These are phyloP conservation scores for Theobroma cacao DNA, from an alignment of 345 rosid genomes.

Conservation along the genomic window DNA sequence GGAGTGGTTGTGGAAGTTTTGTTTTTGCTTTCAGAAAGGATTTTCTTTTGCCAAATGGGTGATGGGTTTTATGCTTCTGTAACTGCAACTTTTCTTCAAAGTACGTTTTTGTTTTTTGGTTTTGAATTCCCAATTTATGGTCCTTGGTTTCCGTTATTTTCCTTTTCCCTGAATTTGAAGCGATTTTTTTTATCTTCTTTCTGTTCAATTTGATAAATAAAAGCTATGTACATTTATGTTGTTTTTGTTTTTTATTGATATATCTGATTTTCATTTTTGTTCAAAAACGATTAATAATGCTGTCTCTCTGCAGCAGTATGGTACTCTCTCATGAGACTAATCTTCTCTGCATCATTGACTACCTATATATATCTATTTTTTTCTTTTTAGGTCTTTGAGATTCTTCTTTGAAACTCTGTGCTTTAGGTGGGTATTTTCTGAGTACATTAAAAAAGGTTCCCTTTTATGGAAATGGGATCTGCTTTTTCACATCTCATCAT, in stretches of 20 bases:
- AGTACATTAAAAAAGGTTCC: conserved; percentile 49
- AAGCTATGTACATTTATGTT: conserved; percentile 2
- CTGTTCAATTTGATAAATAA: background rate
- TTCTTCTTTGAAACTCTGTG: conserved; percentile 42
- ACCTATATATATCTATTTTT: background rate
- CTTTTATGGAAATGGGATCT: conserved; percentile 63
- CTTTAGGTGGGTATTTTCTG: conserved; percentile 49
- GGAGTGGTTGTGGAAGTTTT: background rate
- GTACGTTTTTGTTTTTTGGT: conserved; percentile 11
- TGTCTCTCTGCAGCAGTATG: conserved; percentile 19
- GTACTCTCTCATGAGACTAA: conserved; percentile 32
- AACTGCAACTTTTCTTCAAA: conserved; percentile 8
- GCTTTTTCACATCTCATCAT: conserved; percentile 49
- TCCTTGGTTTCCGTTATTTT: conserved; percentile 5
- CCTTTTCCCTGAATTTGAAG: conserved; percentile 10
- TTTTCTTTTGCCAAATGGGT: background rate
- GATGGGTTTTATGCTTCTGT: conserved; percentile 7
- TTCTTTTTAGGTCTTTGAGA: conserved; percentile 25
- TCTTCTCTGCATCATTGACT: conserved; percentile 48
- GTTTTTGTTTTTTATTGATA: background rate
- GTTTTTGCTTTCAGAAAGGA: background rate
- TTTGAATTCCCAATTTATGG: conserved; percentile 23
- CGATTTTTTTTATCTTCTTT: background rate
- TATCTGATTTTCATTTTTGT: background rate
- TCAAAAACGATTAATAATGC: conserved; percentile 18